A percentile compares a stretch with the other conserved stretches of the same genome.
Conservation (phyloP, 2,329 filamentous ascomycete genomes). For the Penicillium carneum region DNA sequence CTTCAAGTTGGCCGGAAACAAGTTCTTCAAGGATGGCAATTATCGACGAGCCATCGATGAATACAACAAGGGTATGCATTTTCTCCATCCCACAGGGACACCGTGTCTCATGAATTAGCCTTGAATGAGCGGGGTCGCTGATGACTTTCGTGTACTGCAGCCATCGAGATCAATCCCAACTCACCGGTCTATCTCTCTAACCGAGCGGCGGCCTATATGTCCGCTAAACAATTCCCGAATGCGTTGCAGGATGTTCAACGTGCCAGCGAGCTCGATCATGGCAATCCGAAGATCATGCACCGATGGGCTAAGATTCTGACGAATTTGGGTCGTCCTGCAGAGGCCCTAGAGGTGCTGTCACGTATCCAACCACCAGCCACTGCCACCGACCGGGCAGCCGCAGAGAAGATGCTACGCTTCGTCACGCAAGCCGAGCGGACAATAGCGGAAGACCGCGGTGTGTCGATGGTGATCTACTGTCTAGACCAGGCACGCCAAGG, state of each 20-base stretch:
- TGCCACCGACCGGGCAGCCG: conserved; percentile 82
- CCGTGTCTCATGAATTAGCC: background rate
- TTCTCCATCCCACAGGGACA: background rate
- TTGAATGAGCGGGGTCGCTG: conserved; percentile 17
- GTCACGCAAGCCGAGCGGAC: conserved; percentile 80
- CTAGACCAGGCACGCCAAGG: conserved; percentile 87
- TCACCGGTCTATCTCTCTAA: conserved; percentile 93
- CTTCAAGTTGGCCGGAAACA: conserved; percentile 92
- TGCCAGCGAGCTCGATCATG: conserved; percentile 81
- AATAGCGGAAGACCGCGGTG: conserved; percentile 75
- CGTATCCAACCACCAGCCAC: conserved; percentile 81
- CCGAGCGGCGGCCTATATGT: conserved; percentile 92
- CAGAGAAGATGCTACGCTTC: conserved; percentile 83
- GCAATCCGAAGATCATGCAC: conserved; percentile 86
- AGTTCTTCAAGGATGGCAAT: conserved; percentile 94
- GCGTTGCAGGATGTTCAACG: conserved; percentile 86
- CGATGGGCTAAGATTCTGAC: conserved; percentile 90
- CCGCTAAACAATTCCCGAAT: conserved; percentile 76
- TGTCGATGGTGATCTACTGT: conserved; percentile 90
- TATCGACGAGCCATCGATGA: conserved; percentile 87
- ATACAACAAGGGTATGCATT: conserved; percentile 83
- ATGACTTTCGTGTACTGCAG: conserved; percentile 57
- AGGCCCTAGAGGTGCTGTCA: conserved; percentile 82
- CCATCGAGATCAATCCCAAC: conserved; percentile 83
- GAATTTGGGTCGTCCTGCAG: conserved; percentile 81